Conservation (phyloP, 192 early-diverging fungal genomes). For the Backusella westeae region DNA sequence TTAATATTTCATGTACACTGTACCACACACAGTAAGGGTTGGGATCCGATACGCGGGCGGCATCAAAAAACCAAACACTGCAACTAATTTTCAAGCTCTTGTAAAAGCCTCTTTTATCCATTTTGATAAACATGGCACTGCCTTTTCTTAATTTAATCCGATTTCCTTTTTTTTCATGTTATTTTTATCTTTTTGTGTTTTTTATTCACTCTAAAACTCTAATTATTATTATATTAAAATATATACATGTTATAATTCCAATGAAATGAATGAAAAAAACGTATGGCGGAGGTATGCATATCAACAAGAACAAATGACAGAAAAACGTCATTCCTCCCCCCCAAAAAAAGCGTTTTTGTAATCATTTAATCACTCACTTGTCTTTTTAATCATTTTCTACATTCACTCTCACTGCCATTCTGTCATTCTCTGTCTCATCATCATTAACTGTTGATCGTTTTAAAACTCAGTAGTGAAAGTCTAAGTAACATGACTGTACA, state of each 20-base stretch:
- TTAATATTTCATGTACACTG: background rate
- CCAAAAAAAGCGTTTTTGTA: background rate
- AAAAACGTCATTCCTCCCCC: background rate
- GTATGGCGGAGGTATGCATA: background rate
- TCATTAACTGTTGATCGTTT: background rate
- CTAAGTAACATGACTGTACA: slow-evolving; percentile 3
- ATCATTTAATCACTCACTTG: background rate
- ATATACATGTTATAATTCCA: background rate
- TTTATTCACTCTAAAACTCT: background rate
- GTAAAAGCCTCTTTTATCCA: background rate
- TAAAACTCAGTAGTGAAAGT: background rate
- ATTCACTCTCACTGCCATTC: background rate
- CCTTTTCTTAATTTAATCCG: background rate
- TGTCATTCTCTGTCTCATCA: background rate
- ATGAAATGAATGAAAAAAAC: background rate
- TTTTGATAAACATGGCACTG: background rate
- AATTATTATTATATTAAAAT: background rate
- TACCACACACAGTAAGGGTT: background rate
- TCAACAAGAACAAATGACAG: slow-evolving; percentile 1
- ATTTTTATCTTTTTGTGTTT: background rate
- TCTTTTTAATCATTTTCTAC: background rate
- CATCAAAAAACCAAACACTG: background rate
- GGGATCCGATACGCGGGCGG: background rate
- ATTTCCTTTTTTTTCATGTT: background rate
- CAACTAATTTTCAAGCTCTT: background rate